Evolutionary conservation across 345 rosid species (phyloP).

Genomic region (Triadica sebifera): DNA sequence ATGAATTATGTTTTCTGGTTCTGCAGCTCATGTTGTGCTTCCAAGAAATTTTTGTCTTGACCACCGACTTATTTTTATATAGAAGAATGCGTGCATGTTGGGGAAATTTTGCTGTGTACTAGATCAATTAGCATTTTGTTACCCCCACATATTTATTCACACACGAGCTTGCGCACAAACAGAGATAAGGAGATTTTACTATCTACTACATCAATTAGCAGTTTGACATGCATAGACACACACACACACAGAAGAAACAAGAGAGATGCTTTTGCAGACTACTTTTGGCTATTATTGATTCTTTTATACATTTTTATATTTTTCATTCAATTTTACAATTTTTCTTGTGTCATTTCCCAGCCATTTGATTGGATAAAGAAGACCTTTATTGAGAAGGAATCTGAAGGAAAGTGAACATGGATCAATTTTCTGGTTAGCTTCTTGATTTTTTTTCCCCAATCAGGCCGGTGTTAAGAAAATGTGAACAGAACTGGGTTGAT

Average conservation of each 20-base stretch:
- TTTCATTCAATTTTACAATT: not conserved
- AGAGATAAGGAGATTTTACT: too few species aligned
- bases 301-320: not conserved
- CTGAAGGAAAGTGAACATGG: conserved; percentile 43
- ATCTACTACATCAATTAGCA: not conserved
- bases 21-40: not conserved
- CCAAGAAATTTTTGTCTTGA: not conserved
- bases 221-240: not conserved
- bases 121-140: not conserved
- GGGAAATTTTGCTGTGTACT: not conserved
- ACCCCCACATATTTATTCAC: not conserved
- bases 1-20: not conserved
- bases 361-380: conserved; percentile 91
- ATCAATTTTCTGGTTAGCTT: conserved; percentile 14
- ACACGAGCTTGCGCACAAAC: too few species aligned
- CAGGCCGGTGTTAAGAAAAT: conserved; percentile 20
- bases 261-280: not conserved
- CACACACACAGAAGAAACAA: not conserved
- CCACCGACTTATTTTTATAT: not conserved
- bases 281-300: not conserved
- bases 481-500: conserved; percentile 1
- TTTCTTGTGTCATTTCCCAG: conserved; percentile 32
- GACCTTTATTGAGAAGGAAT: conserved; percentile 69
- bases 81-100: not conserved
- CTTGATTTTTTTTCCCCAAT: conserved; percentile 6